Base-by-base conservation (phyloP, 441 rosid genomes). In the Euphorbia neoarborescens region DNA sequence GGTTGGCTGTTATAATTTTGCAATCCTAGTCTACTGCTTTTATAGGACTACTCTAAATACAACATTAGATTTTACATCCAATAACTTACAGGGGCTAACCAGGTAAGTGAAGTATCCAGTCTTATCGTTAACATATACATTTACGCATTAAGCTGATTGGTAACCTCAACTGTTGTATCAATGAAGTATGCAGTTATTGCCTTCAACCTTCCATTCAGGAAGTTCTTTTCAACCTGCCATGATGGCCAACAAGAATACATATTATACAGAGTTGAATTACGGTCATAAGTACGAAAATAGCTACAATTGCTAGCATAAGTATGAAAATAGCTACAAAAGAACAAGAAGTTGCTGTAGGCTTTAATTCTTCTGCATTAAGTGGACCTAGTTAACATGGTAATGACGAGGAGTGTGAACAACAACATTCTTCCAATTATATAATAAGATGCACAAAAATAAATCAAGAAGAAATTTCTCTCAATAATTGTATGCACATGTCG, bases 171-270 rank as follows among this genome's bases (percentile, higher is more conserved):
- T 30, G 44, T 48, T 50, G 53, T 53, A 34, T 75, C 75, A 38
- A 40, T 80, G 71, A 85, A 91, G 83, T 94, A 94, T 32, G 97
- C 99, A 71, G 97, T 91, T 71, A 91, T 75, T 63, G 94, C 92
- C 84, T 94, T 91, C 75, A 88, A 79, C 86, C 80, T 91, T 69
- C 96, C 96, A 69, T 91, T 87, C 83, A 94, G 75, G 76, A 80
- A 90, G 87, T 90, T 94, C 71, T 83, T 85, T 84, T 94, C 99
- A 7, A 89, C 89, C 96, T 90, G 87, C 72, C 50, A 74, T 65
- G 59, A 76, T 27, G 28, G 60, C 62, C 56, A 37, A 62, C 42
- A 32, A 66, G 57, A 44, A 34, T 24, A 22, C 20, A 40, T 56
- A 51, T 68, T 32, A 28, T 66, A 62, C 64, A 65, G 40, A 37